Conservation (phyloP, 768 basidiomycete genomes). For the Mycena galopus region DNA sequence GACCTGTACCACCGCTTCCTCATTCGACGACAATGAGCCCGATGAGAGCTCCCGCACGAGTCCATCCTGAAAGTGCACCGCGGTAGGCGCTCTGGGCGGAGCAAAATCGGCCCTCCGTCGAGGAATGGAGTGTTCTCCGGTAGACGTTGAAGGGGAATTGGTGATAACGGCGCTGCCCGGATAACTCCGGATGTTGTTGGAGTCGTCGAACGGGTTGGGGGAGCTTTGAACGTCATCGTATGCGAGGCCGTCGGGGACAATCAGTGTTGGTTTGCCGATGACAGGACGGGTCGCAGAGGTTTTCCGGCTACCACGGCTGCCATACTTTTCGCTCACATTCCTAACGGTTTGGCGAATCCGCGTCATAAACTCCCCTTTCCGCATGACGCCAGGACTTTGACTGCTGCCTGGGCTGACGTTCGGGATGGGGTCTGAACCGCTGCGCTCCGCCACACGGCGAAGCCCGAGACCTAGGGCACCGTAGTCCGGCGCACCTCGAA, state of each 20-base stretch:
- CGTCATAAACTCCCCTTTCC: constrained; percentile 78
- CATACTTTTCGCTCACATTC: constrained; percentile 75
- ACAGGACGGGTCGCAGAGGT: constrained; percentile 56
- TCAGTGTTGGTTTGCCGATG: constrained; percentile 71
- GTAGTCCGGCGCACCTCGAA: constrained; percentile 40
- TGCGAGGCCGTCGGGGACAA: constrained; percentile 44
- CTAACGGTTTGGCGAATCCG: constrained; percentile 74
- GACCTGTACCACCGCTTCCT: constrained; percentile 60
- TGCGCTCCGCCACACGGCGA: constrained; percentile 62
- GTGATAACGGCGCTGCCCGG: constrained; percentile 64
- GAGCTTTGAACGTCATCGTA: constrained; percentile 49
- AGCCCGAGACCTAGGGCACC: constrained; percentile 61
- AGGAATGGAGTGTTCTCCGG: constrained; percentile 74
- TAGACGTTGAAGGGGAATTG: constrained; percentile 75
- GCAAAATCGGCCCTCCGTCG: constrained; percentile 77
- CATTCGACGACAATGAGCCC: constrained; percentile 49
- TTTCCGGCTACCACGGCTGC: constrained; percentile 48
- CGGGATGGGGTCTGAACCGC: constrained; percentile 47
- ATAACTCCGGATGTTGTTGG: constrained; percentile 50
- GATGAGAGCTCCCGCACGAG: constrained; percentile 52
- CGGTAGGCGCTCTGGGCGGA: constrained; percentile 64
- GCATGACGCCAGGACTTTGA: constrained; percentile 70
- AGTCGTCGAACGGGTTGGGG: constrained; percentile 58
- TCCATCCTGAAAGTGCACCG: constrained; percentile 56
- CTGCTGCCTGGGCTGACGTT: constrained; percentile 43